phyloP scores from a whole-genome alignment of 2,329 filamentous ascomycete genomes.

The Ophiognomonia clavigignenti-juglandacearum region DNA sequence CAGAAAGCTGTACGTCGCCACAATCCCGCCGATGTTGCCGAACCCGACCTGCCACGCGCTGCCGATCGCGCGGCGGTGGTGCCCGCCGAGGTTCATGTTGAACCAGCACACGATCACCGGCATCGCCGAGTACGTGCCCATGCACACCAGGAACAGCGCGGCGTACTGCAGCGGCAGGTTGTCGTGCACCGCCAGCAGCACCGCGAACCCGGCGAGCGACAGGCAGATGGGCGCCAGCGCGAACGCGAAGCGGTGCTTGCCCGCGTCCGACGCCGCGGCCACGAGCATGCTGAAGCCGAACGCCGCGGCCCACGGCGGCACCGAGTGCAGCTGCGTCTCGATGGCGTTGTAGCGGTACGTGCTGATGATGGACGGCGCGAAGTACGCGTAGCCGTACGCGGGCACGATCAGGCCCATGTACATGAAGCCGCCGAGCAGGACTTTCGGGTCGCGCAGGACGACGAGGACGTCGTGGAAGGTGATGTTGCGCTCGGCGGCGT shows the following conservation, averaged over 20 bases:
- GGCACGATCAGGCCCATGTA: slow-evolving; percentile 65
- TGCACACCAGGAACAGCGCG: slow-evolving; percentile 75
- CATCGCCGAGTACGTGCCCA: slow-evolving; percentile 82
- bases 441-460: slow-evolving; percentile 69
- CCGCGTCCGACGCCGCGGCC: slow-evolving; percentile 66
- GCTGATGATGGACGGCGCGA: slow-evolving; percentile 66
- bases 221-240: slow-evolving; percentile 63
- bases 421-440: slow-evolving; percentile 72
- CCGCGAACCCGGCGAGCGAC: slow-evolving; percentile 68
- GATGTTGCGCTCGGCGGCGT: slow-evolving; percentile 58
- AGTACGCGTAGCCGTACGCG: slow-evolving; percentile 74
- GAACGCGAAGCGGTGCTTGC: slow-evolving; percentile 71
- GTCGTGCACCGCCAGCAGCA: slow-evolving; percentile 68
- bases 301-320: slow-evolving; percentile 59
- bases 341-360: slow-evolving; percentile 59
- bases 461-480: slow-evolving; percentile 52
- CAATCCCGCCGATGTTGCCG: slow-evolving; percentile 75
- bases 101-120: slow-evolving; percentile 83
- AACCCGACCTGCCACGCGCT: slow-evolving; percentile 75
- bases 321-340: slow-evolving; percentile 52
- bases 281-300: slow-evolving; percentile 76
- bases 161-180: slow-evolving; percentile 66
- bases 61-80: slow-evolving; percentile 65
- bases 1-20: slow-evolving; percentile 68
- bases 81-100: slow-evolving; percentile 72